Base-by-base conservation (phyloP, 2,329 filamentous ascomycete genomes). In the Pseudocercospora ulei region DNA sequence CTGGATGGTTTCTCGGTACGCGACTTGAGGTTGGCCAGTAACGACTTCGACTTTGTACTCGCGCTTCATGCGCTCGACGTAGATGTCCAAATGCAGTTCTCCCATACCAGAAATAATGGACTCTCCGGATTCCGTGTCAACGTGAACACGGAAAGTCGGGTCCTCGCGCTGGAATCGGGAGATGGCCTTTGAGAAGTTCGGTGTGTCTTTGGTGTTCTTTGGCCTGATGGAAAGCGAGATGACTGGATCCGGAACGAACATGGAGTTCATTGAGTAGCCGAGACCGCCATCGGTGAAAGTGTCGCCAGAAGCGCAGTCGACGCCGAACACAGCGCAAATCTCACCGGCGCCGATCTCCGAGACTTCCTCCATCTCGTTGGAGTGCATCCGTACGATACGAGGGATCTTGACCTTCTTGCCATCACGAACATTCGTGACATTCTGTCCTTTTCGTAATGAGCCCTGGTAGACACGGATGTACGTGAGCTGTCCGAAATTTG, bases 71-170 rank as follows among this genome's bases (percentile, higher is more conserved):
- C 90, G 86, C 68, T 98, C 90, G 35, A 98, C 78, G 63, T 98
- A 98, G 57, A 98, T 93, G 57, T 94, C 87, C 17, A 98, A 72
- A 64, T 98, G 90, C 52, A 98, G 65, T 64, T 98, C 90, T 52
- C 90, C 90, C 90, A 98, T 98, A 44, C 90, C 90, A 26, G 83
- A 92, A 58, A 98, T 96, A 58, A 98, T 93, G 31, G 88, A 96
- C 69, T 98, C 85, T 59, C 93, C 82, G 49, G 81, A 88, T 67
- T 98, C 90, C 9, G 76, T 65, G 58, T 98, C 90, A 55, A 94
- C 86, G 55, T 85, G 81, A 23, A 98, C 83, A 38, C 90, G 78
- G 76, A 98, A 98, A 7, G 90, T 98, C 3, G 90, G 90, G 56
- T 98, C 90, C 66, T 98, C 90, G 48, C 90, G 82, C 66, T 95